Base-by-base conservation (phyloP, 257 asterid species). In the Plantago major region DNA sequence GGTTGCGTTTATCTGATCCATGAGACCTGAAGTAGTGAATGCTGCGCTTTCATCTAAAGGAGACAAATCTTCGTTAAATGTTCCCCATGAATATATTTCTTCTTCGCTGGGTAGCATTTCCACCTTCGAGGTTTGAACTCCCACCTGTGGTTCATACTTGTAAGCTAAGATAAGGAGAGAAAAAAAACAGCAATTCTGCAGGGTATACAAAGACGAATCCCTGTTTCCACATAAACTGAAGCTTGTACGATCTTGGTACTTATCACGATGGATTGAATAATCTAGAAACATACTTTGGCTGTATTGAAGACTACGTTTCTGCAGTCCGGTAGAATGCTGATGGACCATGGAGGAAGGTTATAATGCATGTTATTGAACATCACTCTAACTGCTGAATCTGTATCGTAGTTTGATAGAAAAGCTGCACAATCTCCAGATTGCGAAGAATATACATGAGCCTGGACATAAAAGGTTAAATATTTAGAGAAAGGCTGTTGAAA, bases 311-410 rank as follows among this genome's bases (percentile, higher is more conserved):
- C 97, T 6, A 78, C 97, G 45, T 79, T 87, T 72, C 84, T 81
- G 94, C 99, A 93, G 68, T 87, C 96, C 0, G 96, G 95, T 53
- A 93, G 96, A 69, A 93, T 89, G 80, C 99, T 89, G 71, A 93
- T 85, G 37, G 97, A 93, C 99, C 97, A 93, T 55, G 99, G 95
- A 64, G 94, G 96, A 63, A 93, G 72, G 68, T 71, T 76, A 53
- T 87, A 89, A 65, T 87, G 96, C 88, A 81, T 70, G 82, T 89
- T 87, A 69, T 89, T 87, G 78, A 89, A 93, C 84, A 79, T 75
- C 68, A 93, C 99, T 75, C 68, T 79, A 6, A 72, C 85, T 30
- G 82, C 73, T 30, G 85, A 77, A 3, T 74, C 64, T 47, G 83
- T 46, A 64, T 87, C 86, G 1, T 78, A 79, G 78, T 93, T 93